Percentiles rank a stretch among this genome's conserved stretches.
phyloP scores from a whole-genome alignment of 768 basidiomycete genomes.

The Pisolithus albus region DNA sequence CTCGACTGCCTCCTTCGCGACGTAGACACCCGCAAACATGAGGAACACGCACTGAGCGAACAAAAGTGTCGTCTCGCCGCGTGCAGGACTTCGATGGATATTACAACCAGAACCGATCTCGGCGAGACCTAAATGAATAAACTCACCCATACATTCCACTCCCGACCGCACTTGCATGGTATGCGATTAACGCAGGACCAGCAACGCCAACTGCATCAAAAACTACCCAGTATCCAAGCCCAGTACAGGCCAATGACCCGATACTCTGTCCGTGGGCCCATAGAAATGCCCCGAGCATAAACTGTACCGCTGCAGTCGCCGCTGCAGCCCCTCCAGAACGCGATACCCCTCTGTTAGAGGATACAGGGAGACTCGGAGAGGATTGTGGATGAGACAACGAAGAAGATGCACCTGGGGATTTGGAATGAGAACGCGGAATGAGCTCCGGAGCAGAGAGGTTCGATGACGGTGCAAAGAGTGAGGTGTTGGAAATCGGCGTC shows the following conservation, averaged over 20 bases:
- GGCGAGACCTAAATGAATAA: slow-evolving; percentile 4
- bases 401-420: slow-evolving; percentile 11
- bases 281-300: slow-evolving; percentile 61
- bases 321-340: slow-evolving; percentile 18
- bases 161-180: slow-evolving; percentile 29
- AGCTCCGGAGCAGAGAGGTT: slow-evolving; percentile 5
- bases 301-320: slow-evolving; percentile 36
- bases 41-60: slow-evolving; percentile 93
- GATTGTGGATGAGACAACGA: slow-evolving; percentile 9
- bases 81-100: slow-evolving; percentile 43
- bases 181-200: slow-evolving; percentile 31
- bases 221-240: slow-evolving; percentile 92
- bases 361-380: not conserved
- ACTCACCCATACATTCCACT: slow-evolving; percentile 57
- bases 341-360: slow-evolving; percentile 6
- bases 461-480: slow-evolving; percentile 1
- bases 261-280: slow-evolving; percentile 90
- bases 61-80: slow-evolving; percentile 61
- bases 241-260: slow-evolving; percentile 83
- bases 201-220: slow-evolving; percentile 85
- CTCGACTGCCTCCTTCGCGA: slow-evolving; percentile 95
- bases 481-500: slow-evolving; percentile 42
- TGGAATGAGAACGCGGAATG: slow-evolving; percentile 17
- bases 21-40: slow-evolving; percentile 90
- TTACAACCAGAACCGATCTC: too few relatives aligned